A percentile compares a stretch with the other conserved stretches of the same genome.
Conservation (phyloP, 306 rosid genomes). For the Astragalus membranaceus region DNA sequence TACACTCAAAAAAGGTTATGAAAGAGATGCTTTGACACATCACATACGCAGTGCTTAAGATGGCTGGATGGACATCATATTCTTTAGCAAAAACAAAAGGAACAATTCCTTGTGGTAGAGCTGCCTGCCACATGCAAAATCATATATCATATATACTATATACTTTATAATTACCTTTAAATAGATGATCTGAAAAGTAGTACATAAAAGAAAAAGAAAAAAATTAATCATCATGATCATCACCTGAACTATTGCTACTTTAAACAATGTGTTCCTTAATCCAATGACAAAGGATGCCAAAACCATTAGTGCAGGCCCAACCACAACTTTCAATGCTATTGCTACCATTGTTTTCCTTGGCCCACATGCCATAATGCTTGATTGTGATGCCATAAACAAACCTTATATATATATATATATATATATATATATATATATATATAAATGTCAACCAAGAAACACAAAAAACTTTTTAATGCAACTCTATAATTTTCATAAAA, state of each 20-base stretch:
- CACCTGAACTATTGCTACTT: constrained; percentile 81
- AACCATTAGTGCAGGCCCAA: constrained; percentile 85
- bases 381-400: constrained; percentile 75
- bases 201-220: background rate
- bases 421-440: background rate
- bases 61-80: constrained; percentile 67
- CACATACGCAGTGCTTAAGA: constrained; percentile 77
- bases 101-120: constrained; percentile 95
- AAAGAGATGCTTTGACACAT: constrained; percentile 1
- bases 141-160: background rate
- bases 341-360: constrained; percentile 47
- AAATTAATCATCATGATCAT: background rate
- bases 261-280: constrained; percentile 44
- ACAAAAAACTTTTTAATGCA: constrained; percentile 9
- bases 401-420: constrained; percentile 19
- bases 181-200: background rate
- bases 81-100: constrained; percentile 94
- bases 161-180: constrained; percentile 2
- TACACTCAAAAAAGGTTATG: background rate
- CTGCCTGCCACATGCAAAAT: constrained; percentile 56
- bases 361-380: constrained; percentile 71
- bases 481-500: background rate
- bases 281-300: constrained; percentile 57
- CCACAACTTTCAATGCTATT: constrained; percentile 37
- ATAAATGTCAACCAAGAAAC: background rate